Evolutionary conservation across 306 rosid genomes (phyloP).

Genomic region (Malus sieversii): DNA sequence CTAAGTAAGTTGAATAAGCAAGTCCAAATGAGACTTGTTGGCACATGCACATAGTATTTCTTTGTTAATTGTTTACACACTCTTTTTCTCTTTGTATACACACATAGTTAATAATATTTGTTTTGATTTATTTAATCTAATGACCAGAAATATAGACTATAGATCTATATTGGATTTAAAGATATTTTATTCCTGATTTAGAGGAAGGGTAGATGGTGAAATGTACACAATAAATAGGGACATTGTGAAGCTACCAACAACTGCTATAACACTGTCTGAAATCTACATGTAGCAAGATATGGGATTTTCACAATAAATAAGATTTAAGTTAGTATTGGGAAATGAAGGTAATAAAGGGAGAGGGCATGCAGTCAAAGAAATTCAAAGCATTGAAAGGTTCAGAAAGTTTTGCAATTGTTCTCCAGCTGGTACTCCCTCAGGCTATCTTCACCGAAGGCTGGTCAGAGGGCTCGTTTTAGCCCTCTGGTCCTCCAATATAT

Average conservation of each 20-base stretch:
- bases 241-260: not conserved
- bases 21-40: no score
- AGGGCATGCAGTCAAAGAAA: conserved; percentile 17
- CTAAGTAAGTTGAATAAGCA: no score
- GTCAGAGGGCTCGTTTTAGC: no score
- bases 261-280: conserved; percentile 3
- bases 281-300: conserved; percentile 18
- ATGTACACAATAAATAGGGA: not conserved
- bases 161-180: no score
- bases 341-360: conserved; percentile 25
- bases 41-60: no score
- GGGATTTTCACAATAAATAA: conserved; percentile 21
- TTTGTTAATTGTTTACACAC: no score
- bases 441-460: no score
- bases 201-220: not conserved
- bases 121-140: no score
- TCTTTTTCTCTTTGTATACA: no score
- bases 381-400: conserved; percentile 3
- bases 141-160: no score
- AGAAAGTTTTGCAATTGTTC: conserved; percentile 7
- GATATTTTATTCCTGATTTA: not conserved
- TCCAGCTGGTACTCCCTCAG: not conserved
- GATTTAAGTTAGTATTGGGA: conserved; percentile 26
- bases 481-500: no score
- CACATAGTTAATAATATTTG: no score